These are phyloP conservation scores for Ophiobolus disseminans DNA, from an alignment of 2,329 filamentous ascomycete genomes.

Conservation along the genomic window DNA sequence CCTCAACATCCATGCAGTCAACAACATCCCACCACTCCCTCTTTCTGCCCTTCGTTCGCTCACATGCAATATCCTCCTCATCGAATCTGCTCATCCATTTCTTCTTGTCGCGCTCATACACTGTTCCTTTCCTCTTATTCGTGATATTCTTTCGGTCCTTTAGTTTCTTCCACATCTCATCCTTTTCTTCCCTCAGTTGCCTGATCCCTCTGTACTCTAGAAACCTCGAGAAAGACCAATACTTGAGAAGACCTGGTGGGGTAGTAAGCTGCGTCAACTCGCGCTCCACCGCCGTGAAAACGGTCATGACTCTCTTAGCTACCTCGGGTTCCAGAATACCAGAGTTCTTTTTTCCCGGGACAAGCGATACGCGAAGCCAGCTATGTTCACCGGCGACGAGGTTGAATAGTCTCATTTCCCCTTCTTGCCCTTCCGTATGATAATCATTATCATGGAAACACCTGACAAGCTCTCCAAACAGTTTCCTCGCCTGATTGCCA, in stretches of 20 bases:
- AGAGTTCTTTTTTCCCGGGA: neutral
- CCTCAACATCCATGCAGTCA: neutral
- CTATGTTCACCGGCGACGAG: neutral
- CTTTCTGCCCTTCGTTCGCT: constrained; percentile 1
- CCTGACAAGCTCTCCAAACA: neutral
- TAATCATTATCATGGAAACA: neutral
- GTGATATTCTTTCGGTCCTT: neutral
- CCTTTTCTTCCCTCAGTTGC: constrained; percentile 7
- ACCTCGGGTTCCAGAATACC: neutral
- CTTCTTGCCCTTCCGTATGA: neutral
- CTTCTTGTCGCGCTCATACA: neutral
- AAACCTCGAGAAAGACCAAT: constrained; percentile 9
- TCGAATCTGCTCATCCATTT: constrained; percentile 3
- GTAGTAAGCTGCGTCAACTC: constrained; percentile 6
- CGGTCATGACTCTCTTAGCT: constrained; percentile 5
- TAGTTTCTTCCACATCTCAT: constrained; percentile 9
- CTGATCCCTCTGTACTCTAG: constrained; percentile 3
- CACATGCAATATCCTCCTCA: neutral
- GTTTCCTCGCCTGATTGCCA: neutral
- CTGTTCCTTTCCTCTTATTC: neutral
- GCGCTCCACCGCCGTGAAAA: constrained; percentile 15
- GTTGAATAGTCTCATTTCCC: neutral
- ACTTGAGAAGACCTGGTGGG: constrained; percentile 1
- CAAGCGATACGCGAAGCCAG: neutral
- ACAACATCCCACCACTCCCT: constrained; percentile 3